Percentiles rank a stretch among this genome's conserved stretches.
Conservation (phyloP, 306 rosid genomes). For the Styphnolobium japonicum region DNA sequence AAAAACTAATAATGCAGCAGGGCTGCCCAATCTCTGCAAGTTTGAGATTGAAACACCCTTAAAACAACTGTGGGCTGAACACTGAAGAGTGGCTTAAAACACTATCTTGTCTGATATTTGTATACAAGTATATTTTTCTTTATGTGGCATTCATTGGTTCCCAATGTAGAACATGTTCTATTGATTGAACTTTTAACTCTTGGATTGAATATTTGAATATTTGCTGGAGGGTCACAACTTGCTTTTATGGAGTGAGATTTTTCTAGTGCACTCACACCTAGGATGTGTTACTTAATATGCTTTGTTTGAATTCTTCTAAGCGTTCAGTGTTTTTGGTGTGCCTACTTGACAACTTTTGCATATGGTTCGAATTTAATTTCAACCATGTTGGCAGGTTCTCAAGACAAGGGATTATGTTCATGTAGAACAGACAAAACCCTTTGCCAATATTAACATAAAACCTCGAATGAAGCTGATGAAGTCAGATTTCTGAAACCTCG, state of each 20-base stretch:
- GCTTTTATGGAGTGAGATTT: neutral
- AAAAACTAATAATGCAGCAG: neutral
- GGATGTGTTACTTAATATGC: neutral
- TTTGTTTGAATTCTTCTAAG: conserved; percentile 1
- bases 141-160: conserved; percentile 6
- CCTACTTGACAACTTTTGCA: neutral
- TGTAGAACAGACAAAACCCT: conserved; percentile 82
- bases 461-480: conserved; percentile 84
- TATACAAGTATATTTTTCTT: neutral
- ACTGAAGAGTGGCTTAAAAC: neutral
- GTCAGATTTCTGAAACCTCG: conserved; percentile 72
- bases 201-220: neutral
- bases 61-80: neutral
- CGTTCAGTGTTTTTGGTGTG: neutral
- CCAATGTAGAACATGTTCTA: neutral
- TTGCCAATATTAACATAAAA: conserved; percentile 59
- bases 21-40: neutral
- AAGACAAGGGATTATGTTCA: conserved; percentile 93
- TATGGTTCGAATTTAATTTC: neutral
- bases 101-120: neutral
- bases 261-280: neutral
- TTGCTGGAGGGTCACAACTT: neutral
- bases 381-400: conserved; percentile 70
- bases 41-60: neutral
- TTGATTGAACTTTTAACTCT: neutral